Base-by-base conservation (phyloP, 2,329 filamentous ascomycete species). In the Penicillium sp. region DNA sequence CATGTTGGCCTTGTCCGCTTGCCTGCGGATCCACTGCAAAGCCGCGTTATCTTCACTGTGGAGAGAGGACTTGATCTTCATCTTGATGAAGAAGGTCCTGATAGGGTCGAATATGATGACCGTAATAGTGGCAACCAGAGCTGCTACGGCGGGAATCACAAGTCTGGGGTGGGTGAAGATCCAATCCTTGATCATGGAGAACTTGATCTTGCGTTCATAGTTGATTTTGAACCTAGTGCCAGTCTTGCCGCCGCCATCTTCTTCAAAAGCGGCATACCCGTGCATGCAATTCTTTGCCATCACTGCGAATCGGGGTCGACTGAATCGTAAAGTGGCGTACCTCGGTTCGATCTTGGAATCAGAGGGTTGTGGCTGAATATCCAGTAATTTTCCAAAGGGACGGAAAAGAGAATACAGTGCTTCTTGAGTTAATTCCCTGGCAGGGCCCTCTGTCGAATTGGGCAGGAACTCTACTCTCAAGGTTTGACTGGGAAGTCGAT, bases 221-320 rank as follows among this genome's bases (percentile, higher is more conserved):
- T 87, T 89, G 46, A 97, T 79, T 36, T 90, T 86, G 52, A 99
- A 78, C 8, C 85, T 79, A 0, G 92, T 96, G 1, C 89, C 88
- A 23, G 76, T 76, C 62, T 87, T 88, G 4, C 90, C 90, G 41
- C 90, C 90, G 4, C 89, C 89, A 38, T 81, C 74, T 23, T 83
- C 71, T 62, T 90, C 86, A 0, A 79, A 70, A 1, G 96, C 83
- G 2, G 86, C 78, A 54, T 88, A 88, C 0, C 93, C 92, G 69
- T 99, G 94, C 74, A 96, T 81, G 65, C 93, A 97, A 64, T 95
- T 96, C 62, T 89, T 87, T 0, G 92, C 91, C 84, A 94, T 90
- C 50, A 95, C 87, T 6, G 91, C 87, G 64, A 89, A 87, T 33
- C 88, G 82, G 13, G 88, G 79, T 7, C 82, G 79, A 1, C 83